Evolutionary conservation across 164 flowering plant species (phyloP).

Genomic region (Vitis rupestris): DNA sequence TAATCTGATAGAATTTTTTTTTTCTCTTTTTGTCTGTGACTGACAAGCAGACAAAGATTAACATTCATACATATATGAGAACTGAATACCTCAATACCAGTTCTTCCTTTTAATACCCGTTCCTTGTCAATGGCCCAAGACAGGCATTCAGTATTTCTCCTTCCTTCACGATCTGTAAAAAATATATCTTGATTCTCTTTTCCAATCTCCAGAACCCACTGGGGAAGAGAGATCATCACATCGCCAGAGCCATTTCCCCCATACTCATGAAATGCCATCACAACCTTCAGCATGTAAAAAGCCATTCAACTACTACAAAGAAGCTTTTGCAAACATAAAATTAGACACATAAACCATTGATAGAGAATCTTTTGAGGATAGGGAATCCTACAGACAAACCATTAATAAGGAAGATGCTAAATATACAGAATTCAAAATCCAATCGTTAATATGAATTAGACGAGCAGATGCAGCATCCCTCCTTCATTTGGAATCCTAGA

Average conservation of each 20-base stretch:
- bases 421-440: too few relatives aligned
- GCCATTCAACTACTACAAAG: neutral
- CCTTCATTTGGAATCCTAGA: too few relatives aligned
- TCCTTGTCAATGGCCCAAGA: constrained; percentile 92
- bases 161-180: constrained; percentile 86
- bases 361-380: neutral
- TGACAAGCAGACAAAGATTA: neutral
- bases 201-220: constrained; percentile 87
- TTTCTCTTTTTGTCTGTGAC: too few relatives aligned
- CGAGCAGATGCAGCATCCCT: too few relatives aligned
- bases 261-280: constrained; percentile 86
- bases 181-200: constrained; percentile 75
- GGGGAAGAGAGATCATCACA: constrained; percentile 63
- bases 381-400: too few relatives aligned
- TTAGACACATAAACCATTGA: neutral
- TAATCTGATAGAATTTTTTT: too few relatives aligned
- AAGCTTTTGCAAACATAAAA: neutral
- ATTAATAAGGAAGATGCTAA: too few relatives aligned
- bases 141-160: constrained; percentile 74
- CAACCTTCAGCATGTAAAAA: constrained; percentile 49
- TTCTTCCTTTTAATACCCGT: constrained; percentile 72
- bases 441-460: too few relatives aligned
- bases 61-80: neutral
- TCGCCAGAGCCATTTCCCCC: constrained; percentile 60
- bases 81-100: constrained; percentile 73